Evolutionary conservation across 371 early-diverging fungal genomes (phyloP).

Genomic region (Saksenaea oblongispora): DNA sequence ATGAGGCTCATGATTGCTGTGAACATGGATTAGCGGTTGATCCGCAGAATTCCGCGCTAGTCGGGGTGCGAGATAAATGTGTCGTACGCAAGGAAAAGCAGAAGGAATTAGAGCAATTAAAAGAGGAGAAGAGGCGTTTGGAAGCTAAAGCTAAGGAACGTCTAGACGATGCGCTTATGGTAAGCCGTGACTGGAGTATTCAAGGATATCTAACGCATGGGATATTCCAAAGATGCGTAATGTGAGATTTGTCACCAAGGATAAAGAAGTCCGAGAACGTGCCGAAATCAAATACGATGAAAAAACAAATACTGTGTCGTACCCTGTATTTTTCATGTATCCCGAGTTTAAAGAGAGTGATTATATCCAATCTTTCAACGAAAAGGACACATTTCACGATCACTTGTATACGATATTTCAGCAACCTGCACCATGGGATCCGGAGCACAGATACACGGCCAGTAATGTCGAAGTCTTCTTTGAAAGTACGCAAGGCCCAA

Average conservation of each 20-base stretch:
- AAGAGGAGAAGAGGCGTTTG: constrained; percentile 46
- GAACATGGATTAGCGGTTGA: constrained; percentile 69
- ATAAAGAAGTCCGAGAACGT: constrained; percentile 44
- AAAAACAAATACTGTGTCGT: constrained; percentile 64
- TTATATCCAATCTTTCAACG: constrained; percentile 85
- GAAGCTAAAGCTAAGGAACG: constrained; percentile 49
- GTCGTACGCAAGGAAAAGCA: constrained; percentile 40
- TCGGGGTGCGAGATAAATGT: constrained; percentile 43
- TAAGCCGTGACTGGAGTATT: constrained; percentile 11
- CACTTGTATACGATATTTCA: constrained; percentile 87
- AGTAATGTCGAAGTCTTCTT: constrained; percentile 81
- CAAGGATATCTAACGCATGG: constrained; percentile 4
- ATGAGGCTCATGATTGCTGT: constrained; percentile 88
- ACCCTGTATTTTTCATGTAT: constrained; percentile 93
- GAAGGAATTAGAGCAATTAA: constrained; percentile 43
- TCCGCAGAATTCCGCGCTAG: constrained; percentile 70
- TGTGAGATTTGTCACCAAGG: constrained; percentile 49
- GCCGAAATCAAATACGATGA: constrained; percentile 69
- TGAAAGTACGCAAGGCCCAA: constrained; percentile 58
- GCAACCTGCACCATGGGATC: constrained; percentile 86
- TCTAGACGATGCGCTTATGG: constrained; percentile 52
- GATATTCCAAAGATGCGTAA: constrained; percentile 47
- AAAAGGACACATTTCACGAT: constrained; percentile 79
- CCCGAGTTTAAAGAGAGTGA: constrained; percentile 94
- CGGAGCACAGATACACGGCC: constrained; percentile 62